phyloP scores from a whole-genome alignment of 371 early-diverging fungal genomes.

The Catenaria anguillulae region DNA sequence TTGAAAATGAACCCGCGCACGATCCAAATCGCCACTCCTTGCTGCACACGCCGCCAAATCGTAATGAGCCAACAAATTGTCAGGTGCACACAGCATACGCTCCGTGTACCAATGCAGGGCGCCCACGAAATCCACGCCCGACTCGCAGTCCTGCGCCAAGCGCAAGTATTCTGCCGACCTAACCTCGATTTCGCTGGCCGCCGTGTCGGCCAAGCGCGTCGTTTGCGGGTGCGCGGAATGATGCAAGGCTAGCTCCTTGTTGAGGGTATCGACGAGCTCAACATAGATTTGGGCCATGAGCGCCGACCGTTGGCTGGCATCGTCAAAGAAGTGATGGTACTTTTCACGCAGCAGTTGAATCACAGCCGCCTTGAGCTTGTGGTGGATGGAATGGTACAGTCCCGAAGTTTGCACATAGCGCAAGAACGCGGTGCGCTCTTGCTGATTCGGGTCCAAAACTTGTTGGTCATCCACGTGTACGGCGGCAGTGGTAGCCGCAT shows the following conservation, averaged over 20 bases:
- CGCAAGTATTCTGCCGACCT: not conserved
- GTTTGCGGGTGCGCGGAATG: not conserved
- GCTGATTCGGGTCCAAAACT: too few species aligned
- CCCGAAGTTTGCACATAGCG: conserved; percentile 10
- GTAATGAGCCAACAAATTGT: not conserved
- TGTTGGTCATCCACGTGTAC: too few species aligned
- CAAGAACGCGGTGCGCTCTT: conserved; percentile 25
- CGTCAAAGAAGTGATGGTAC: not conserved
- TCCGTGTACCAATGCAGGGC: not conserved
- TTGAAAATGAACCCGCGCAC: not conserved
- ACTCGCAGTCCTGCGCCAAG: not conserved
- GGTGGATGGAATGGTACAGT: not conserved
- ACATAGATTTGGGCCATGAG: not conserved
- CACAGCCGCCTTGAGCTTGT: conserved; percentile 3
- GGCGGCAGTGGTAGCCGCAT: not conserved
- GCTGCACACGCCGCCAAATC: not conserved
- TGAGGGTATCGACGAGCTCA: not conserved
- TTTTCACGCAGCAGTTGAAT: conserved; percentile 3
- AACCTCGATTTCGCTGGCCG: not conserved
- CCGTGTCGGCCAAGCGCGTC: not conserved
- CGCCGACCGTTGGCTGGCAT: not conserved
- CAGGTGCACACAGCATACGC: not conserved
- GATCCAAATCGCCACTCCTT: not conserved
- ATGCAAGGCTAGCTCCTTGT: not conserved
- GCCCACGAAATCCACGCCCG: not conserved